Base-by-base conservation (phyloP, 305 asterid species). In the Fraxinus sp. region DNA sequence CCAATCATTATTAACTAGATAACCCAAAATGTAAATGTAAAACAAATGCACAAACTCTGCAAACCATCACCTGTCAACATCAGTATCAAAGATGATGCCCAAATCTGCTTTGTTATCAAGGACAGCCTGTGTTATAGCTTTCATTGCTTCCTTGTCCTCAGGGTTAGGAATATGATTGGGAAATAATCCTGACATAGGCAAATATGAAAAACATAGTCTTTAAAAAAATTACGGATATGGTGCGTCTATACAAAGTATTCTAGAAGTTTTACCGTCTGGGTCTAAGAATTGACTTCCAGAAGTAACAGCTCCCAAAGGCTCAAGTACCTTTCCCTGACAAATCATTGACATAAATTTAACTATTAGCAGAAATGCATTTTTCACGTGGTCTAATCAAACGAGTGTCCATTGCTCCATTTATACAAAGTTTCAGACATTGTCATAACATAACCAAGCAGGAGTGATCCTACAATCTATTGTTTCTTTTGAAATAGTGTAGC, bases 101-200 rank as follows among this genome's bases (percentile, higher is more conserved):
- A 96, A 85, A 88, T 96, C 98, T 87, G 99, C 98, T 86, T 89
- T 89, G 82, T 92, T 93, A 81, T 93, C 89, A 78, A 92, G 91
- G 85, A 94, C 98, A 14, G 98, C 98, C 83, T 80, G 90, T 77
- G 95, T 94, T 80, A 96, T 91, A 83, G 99, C 97, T 89, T 89
- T 85, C 99, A 96, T 96, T 35, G 98, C 99, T 81, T 89, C 96
- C 88, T 92, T 94, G 85, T 96, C 98, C 89, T 96, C 98, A 2
- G 98, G 99, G 85, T 96, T 96, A 70, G 99, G 99, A 88, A 96
- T 96, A 87, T 94, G 99, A 90, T 96, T 96, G 73, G 99, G 99
- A 85, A 96, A 96, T 87, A 90, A 88, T 83, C 99, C 99, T 96
- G 86, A 49, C 66, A 91, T 32, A 79, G 77, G 83, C 46, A 77